Evolutionary conservation across 768 basidiomycete genomes (phyloP).

Genomic region (Ramaria rubella): DNA sequence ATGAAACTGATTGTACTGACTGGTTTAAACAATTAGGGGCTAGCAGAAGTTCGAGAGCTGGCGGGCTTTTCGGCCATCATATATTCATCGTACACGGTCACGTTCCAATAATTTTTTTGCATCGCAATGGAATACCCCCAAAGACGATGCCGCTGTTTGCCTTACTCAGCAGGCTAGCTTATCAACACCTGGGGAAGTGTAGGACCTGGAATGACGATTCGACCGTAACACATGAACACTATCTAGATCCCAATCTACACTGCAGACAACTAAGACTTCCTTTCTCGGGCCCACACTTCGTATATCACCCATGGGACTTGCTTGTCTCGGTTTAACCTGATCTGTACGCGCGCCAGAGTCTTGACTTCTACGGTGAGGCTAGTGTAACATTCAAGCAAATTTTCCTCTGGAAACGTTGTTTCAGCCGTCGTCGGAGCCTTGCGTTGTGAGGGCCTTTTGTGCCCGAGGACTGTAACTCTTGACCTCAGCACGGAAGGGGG

Average conservation of each 20-base stretch:
- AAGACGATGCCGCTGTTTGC: no score
- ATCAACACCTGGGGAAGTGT: no score
- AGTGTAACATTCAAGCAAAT: background rate
- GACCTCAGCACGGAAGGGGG: background rate
- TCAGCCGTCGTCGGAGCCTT: no score
- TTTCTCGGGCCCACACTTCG: constrained; percentile 3
- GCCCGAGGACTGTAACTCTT: no score
- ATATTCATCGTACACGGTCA: constrained; percentile 62
- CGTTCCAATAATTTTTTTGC: constrained; percentile 25
- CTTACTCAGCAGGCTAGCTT: no score
- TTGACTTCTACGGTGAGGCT: background rate
- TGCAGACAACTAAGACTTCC: no score
- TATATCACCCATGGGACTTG: background rate
- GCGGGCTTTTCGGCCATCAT: constrained; percentile 65
- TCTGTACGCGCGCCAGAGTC: background rate
- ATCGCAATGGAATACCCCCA: no score
- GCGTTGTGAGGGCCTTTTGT: no score
- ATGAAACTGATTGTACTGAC: background rate
- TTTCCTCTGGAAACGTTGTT: background rate
- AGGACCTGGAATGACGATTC: background rate
- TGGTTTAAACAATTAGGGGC: constrained; percentile 41
- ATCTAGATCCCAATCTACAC: background rate
- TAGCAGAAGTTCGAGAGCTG: constrained; percentile 59
- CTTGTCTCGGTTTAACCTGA: background rate
- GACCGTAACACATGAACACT: background rate